Percentiles rank a stretch among this genome's conserved stretches.
These are phyloP conservation scores for Naganishia sp. DNA, from an alignment of 1,284 basidiomycete species.

Conservation along the genomic window DNA sequence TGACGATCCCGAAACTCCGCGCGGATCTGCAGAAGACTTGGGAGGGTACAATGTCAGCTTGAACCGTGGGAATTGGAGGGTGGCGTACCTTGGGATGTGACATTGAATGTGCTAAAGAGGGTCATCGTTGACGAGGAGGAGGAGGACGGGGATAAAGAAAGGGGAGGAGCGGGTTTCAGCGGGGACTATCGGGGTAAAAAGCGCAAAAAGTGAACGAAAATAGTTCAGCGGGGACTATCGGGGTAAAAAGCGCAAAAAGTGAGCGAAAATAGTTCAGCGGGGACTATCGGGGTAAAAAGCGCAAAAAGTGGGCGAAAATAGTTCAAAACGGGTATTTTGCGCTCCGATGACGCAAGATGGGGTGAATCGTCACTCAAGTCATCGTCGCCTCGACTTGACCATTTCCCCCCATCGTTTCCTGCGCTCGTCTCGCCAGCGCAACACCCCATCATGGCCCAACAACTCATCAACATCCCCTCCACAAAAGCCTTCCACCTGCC, in stretches of 20 bases:
- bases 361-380: not conserved
- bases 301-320: not conserved
- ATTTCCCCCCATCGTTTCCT: not conserved
- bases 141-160: not conserved
- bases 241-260: not conserved
- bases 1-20: slow-evolving; percentile 79
- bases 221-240: not conserved
- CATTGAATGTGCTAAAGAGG: slow-evolving; percentile 80
- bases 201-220: not conserved
- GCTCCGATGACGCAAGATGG: not conserved
- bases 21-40: slow-evolving; percentile 69
- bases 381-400: not conserved
- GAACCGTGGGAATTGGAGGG: not conserved
- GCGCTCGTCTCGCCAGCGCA: not conserved
- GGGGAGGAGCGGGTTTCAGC: not conserved
- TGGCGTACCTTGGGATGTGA: slow-evolving; percentile 64
- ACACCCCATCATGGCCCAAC: slow-evolving; percentile 22
- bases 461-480: slow-evolving; percentile 46
- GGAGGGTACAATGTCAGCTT: not conserved
- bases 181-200: not conserved
- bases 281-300: not conserved
- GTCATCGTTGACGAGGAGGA: not conserved
- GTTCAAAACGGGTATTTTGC: not conserved
- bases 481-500: slow-evolving; percentile 48
- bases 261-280: not conserved